Base-by-base conservation (phyloP, 2,329 filamentous ascomycete species). In the Fusarium camptoceras region DNA sequence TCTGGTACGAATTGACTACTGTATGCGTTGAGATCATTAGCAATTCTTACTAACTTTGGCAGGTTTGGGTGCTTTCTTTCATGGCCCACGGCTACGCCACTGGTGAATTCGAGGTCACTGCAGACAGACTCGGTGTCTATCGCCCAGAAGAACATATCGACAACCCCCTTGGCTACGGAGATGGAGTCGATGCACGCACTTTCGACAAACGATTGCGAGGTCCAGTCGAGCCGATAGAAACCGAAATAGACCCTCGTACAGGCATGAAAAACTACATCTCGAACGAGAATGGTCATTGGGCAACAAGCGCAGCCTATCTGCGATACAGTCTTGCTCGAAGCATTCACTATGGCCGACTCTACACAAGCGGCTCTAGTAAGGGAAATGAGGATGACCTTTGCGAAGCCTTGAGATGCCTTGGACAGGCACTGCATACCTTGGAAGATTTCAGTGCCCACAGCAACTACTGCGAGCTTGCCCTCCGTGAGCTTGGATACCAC, bases 261-360 rank as follows among this genome's bases (percentile, higher is more conserved):
- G 94, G 94, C n/a, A 97, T 99, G 95, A 99, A 98, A 81, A 98
- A 98, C 79, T 99, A 99, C 80, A 98, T 99, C 72, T 90, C 95
- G 64, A 98, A 98, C 76, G 95, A 98, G 78, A 84, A 82, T 16
- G 93, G 94, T 7, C 87, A 88, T 42, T 98, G 94, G 92, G 93
- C 94, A 2, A 99, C 96, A 22, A 97, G 94, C 68, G 84, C 92
- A 10, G 94, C 92, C 41, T 98, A 95, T 76, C 86, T 97, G 64
- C 89, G 90, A 72, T 93, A 89, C 80, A 94, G 92, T 73, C 85
- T 96, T 66, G 85, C 86, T 16, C 88, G 92, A 64, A 88, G 90
- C 77, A 92, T 95, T 67, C 92, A 95, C 80, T 94, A 88, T 73
- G 93, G 92, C 16, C 87, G 93, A 37, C 81, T 92, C 28, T 95